Evolutionary conservation across 441 rosid genomes (phyloP).

Genomic region (Adansonia gregorii): DNA sequence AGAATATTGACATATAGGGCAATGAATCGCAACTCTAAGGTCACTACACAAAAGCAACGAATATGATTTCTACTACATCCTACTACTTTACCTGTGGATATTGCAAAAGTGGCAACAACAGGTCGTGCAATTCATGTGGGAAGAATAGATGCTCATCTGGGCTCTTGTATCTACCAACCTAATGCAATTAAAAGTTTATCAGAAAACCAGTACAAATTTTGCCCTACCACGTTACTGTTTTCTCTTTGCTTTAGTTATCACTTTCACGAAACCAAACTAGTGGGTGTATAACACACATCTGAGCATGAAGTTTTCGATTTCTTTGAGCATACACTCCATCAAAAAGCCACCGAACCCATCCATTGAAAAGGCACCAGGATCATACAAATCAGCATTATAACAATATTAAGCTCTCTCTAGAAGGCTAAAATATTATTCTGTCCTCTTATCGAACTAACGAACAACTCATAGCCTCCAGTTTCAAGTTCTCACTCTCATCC

Average conservation of each 20-base stretch:
- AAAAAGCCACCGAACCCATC: slow-evolving; percentile 84
- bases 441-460: slow-evolving; percentile 90
- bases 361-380: slow-evolving; percentile 69
- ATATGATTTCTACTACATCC: neutral
- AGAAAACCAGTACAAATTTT: slow-evolving; percentile 23
- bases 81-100: slow-evolving; percentile 65
- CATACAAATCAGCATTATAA: slow-evolving; percentile 79
- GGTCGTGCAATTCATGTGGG: slow-evolving; percentile 65
- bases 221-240: too few relatives aligned
- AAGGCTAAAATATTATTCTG: slow-evolving; percentile 81
- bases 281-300: slow-evolving; percentile 48
- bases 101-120: slow-evolving; percentile 81
- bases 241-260: too few relatives aligned
- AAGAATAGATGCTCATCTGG: slow-evolving; percentile 97
- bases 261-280: neutral
- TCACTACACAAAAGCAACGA: neutral
- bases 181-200: slow-evolving; percentile 30
- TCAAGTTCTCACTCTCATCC: slow-evolving; percentile 76
- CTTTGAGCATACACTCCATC: slow-evolving; percentile 79
- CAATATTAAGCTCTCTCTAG: slow-evolving; percentile 85
- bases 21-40: neutral
- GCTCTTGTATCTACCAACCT: slow-evolving; percentile 91
- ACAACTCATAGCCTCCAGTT: slow-evolving; percentile 69
- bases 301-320: slow-evolving; percentile 87
- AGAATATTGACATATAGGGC: neutral